Evolutionary conservation across 176 grass and related monocot species (phyloP).

Genomic region (Zizania latifolia): DNA sequence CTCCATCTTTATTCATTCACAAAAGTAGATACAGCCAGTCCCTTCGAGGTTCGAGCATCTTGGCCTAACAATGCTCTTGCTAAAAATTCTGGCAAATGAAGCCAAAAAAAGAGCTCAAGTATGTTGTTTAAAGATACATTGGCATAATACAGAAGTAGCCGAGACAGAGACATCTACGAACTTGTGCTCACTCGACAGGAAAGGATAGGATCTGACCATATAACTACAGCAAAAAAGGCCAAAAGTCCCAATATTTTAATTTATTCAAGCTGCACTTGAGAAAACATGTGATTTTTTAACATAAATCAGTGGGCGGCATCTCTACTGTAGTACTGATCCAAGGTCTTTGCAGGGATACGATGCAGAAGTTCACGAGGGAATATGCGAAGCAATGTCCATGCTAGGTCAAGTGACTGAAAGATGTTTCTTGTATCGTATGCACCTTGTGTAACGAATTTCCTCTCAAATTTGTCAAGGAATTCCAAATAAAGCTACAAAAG

Average conservation of each 20-base stretch:
- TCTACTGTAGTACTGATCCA: constrained; percentile 81
- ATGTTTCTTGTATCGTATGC: constrained; percentile 90
- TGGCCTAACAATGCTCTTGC: constrained; percentile 23
- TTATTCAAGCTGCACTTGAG: constrained; percentile 53
- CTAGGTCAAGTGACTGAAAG: constrained; percentile 94
- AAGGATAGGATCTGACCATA: constrained; percentile 53
- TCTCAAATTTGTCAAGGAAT: constrained; percentile 96
- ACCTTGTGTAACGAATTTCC: constrained; percentile 80
- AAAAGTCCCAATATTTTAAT: constrained; percentile 31
- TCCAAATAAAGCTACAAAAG: constrained; percentile 79
- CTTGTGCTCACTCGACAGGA: constrained; percentile 29
- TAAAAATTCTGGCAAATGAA: constrained; percentile 33
- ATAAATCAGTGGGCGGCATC: constrained; percentile 56
- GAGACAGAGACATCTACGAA: constrained; percentile 33
- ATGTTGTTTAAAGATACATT: constrained; percentile 30
- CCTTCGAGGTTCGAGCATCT: constrained; percentile 39
- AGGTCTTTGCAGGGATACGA: constrained; percentile 76
- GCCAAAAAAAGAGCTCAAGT: neutral
- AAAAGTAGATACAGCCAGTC: constrained; percentile 44
- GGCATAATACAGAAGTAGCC: constrained; percentile 37
- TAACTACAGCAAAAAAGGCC: constrained; percentile 46
- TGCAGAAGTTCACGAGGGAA: constrained; percentile 85
- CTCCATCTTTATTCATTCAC: constrained; percentile 43
- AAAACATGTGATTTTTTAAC: constrained; percentile 29
- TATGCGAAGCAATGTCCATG: constrained; percentile 88